These are phyloP conservation scores for Xylariaceae sp. DNA, from an alignment of 2,329 filamentous ascomycete genomes.

Conservation along the genomic window DNA sequence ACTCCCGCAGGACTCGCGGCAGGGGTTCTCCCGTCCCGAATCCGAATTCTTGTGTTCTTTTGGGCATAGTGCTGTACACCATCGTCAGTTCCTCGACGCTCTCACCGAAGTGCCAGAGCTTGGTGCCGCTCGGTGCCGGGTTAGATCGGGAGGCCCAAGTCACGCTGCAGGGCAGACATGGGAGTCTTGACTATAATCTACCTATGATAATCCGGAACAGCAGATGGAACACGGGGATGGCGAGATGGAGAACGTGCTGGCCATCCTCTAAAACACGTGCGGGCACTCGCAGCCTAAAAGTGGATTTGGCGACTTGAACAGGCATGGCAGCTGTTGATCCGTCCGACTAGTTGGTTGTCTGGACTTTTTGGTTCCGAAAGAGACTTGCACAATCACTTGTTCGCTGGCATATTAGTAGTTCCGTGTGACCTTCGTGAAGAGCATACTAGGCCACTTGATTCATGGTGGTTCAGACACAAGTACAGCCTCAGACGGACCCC, in stretches of 20 bases:
- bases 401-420: too few relatives aligned
- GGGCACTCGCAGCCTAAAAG: constrained; percentile 19
- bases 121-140: neutral
- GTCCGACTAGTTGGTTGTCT: constrained; percentile 10
- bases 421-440: too few relatives aligned
- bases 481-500: too few relatives aligned
- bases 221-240: neutral
- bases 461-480: too few relatives aligned
- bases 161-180: neutral
- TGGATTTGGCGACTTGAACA: constrained; percentile 10
- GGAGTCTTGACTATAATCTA: neutral
- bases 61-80: too few relatives aligned
- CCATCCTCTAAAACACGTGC: constrained; percentile 18
- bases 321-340: constrained; percentile 10
- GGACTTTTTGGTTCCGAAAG: too few relatives aligned
- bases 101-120: neutral
- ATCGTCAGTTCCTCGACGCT: too few relatives aligned
- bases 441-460: too few relatives aligned
- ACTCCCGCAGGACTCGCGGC: too few relatives aligned
- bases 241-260: constrained; percentile 1
- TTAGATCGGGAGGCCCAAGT: neutral
- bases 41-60: too few relatives aligned
- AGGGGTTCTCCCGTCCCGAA: too few relatives aligned
- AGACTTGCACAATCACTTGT: too few relatives aligned
- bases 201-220: neutral